Evolutionary conservation across 2,329 filamentous ascomycete genomes (phyloP).

Genomic region (Exophiala xenobiotica): DNA sequence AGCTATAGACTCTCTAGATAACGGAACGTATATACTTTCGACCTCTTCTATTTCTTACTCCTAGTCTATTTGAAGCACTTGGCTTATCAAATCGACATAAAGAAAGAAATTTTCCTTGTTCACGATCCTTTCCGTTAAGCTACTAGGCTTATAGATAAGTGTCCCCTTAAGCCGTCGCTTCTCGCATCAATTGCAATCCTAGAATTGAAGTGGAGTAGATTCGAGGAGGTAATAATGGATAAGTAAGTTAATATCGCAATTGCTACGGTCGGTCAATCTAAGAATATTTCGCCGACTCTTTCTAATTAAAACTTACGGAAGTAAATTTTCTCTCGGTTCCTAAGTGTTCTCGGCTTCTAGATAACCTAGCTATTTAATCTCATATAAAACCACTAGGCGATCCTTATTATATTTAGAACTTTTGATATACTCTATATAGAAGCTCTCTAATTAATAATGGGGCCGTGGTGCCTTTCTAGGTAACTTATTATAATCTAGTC

Average conservation of each 20-base stretch:
- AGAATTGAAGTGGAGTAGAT: not conserved
- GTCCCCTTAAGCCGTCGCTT: not conserved
- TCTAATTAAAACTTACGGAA: not conserved
- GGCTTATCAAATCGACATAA: not conserved
- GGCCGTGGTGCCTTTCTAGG: not conserved
- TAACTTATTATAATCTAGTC: not conserved
- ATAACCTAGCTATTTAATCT: not conserved
- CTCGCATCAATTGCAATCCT: not conserved
- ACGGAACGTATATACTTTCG: not conserved
- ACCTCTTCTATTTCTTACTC: not conserved
- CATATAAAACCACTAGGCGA: not conserved
- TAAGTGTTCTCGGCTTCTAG: not conserved
- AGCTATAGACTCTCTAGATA: not conserved
- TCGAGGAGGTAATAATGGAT: not conserved
- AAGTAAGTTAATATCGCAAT: not conserved
- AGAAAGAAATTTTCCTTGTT: not conserved
- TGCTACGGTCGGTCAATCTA: not conserved
- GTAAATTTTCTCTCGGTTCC: not conserved
- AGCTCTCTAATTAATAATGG: not conserved
- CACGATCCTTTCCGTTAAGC: not conserved
- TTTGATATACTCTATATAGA: not conserved
- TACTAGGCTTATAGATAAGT: not conserved
- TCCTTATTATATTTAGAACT: not conserved
- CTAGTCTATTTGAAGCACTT: not conserved
- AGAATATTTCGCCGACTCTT: not conserved